These are phyloP conservation scores for Pleodorina starrii DNA, from an alignment of 139 green algal species.

Conservation along the genomic window DNA sequence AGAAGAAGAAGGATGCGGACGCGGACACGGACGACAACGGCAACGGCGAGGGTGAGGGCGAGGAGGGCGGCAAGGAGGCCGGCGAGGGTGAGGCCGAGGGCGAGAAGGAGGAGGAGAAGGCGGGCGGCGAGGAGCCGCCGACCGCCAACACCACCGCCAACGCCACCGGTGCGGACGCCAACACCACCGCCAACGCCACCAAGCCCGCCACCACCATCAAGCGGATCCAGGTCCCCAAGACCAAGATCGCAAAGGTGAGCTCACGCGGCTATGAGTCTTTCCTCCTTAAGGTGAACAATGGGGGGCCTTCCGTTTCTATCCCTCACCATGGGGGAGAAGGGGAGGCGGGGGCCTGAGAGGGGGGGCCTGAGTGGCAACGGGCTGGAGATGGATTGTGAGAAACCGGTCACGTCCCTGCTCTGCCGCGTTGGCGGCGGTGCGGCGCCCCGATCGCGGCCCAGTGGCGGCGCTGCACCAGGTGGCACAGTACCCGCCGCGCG, in stretches of 20 bases:
- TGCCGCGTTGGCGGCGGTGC: too few relatives aligned
- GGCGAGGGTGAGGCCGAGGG: constrained; percentile 11
- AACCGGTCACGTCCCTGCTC: too few relatives aligned
- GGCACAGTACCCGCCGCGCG: too few relatives aligned
- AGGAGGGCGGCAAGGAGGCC: background rate
- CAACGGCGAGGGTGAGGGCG: background rate
- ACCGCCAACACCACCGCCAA: background rate
- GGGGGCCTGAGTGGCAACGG: too few relatives aligned
- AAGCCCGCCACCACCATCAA: constrained; percentile 55
- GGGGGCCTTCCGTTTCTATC: too few relatives aligned
- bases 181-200: constrained; percentile 2
- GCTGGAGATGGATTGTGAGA: too few relatives aligned
- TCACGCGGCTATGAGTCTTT: too few relatives aligned
- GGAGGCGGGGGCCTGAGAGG: too few relatives aligned
- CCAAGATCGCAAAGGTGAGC: constrained; percentile 62
- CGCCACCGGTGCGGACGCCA: background rate
- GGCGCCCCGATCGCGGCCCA: too few relatives aligned
- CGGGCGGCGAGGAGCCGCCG: constrained; percentile 11
- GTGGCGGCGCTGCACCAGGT: too few relatives aligned
- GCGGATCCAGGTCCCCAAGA: constrained; percentile 64
- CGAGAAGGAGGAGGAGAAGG: constrained; percentile 27
- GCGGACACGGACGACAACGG: constrained; percentile 13
- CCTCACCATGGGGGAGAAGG: too few relatives aligned
- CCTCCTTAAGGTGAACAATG: too few relatives aligned
- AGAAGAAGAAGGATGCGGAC: background rate